Conservation (phyloP, 1,139 yeast genomes). For the Sugiyamaella grinbergsii region DNA sequence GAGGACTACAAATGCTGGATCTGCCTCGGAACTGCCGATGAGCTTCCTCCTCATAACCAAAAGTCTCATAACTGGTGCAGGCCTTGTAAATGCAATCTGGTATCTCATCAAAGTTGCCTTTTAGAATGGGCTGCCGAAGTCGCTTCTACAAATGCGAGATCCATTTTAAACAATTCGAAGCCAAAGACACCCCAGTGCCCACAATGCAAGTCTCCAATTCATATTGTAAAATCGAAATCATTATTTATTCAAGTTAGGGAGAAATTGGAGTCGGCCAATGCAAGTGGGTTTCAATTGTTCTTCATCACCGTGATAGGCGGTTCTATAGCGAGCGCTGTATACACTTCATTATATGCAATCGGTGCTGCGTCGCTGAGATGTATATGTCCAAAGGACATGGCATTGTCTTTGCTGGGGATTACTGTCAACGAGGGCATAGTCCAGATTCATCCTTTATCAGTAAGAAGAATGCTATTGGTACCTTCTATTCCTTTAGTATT, state of each 20-base stretch:
- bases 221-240: conserved; percentile 36
- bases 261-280: conserved; percentile 31
- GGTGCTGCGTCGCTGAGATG: conserved; percentile 45
- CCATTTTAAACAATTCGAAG: conserved; percentile 25
- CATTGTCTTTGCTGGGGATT: conserved; percentile 37
- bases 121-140: conserved; percentile 49
- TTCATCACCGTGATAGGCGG: conserved; percentile 38
- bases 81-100: conserved; percentile 47
- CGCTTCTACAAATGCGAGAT: conserved; percentile 33
- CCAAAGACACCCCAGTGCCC: conserved; percentile 45
- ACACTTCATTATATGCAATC: conserved; percentile 36
- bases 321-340: conserved; percentile 33
- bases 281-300: conserved; percentile 31
- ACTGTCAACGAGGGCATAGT: conserved; percentile 27
- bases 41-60: conserved; percentile 40
- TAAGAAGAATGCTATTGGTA: conserved; percentile 31
- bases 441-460: conserved; percentile 30
- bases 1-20: conserved; percentile 47
- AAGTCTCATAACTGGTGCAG: conserved; percentile 43
- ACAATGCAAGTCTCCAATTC: conserved; percentile 47
- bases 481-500: conserved; percentile 35
- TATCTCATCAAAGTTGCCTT: conserved; percentile 50
- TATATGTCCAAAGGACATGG: conserved; percentile 41
- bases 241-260: conserved; percentile 35
- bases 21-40: conserved; percentile 48